Evolutionary conservation across 73 alveolate species (phyloP).

Genomic region (Tetrahymena thermophila): DNA sequence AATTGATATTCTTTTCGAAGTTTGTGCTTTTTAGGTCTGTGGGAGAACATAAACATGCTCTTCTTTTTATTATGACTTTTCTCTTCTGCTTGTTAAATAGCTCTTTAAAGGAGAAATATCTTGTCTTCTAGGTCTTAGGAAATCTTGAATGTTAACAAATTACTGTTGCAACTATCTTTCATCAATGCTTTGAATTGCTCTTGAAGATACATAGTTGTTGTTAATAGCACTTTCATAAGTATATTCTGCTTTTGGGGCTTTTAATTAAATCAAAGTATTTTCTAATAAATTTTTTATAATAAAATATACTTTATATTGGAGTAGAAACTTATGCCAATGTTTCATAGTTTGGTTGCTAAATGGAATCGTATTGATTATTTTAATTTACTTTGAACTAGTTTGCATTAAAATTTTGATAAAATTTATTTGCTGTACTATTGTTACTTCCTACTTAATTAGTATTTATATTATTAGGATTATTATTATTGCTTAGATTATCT

Average conservation of each 20-base stretch:
- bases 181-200: background rate
- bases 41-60: background rate
- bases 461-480: background rate
- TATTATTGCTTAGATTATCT: background rate
- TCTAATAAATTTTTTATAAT: too few relatives aligned
- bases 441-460: background rate
- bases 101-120: background rate
- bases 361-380: background rate
- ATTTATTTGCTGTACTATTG: background rate
- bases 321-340: background rate
- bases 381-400: background rate
- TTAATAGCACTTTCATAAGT: background rate
- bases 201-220: background rate
- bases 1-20: background rate
- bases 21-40: background rate
- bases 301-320: background rate
- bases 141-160: background rate
- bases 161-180: background rate
- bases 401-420: background rate
- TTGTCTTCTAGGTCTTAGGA: background rate
- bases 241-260: background rate
- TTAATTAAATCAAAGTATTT: background rate
- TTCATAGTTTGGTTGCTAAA: background rate
- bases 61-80: background rate
- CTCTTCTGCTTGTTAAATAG: background rate